Evolutionary conservation across 768 basidiomycete genomes (phyloP).

Genomic region (Paxillus rubicundulus): DNA sequence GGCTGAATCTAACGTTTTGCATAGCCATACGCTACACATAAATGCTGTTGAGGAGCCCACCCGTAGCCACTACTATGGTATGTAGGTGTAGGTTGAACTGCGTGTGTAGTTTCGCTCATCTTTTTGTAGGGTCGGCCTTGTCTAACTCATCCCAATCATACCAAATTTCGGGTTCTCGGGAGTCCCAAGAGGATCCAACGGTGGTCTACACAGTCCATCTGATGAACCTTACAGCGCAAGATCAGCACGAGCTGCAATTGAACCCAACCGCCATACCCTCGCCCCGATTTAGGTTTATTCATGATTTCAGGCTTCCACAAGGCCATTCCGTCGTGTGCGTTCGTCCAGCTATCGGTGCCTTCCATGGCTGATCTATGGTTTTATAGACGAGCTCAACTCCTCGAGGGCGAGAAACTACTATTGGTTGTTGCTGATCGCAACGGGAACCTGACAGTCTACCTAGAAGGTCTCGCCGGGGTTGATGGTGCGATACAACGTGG

Average conservation of each 20-base stretch:
- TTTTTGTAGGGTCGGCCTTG: neutral
- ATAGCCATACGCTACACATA: slow-evolving; percentile 8
- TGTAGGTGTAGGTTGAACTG: neutral
- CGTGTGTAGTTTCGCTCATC: neutral
- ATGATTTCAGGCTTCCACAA: slow-evolving; percentile 18
- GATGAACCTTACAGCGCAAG: slow-evolving; percentile 29
- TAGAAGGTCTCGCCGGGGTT: slow-evolving; percentile 35
- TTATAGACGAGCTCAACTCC: slow-evolving; percentile 38
- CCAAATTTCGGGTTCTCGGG: neutral
- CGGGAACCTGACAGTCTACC: slow-evolving; percentile 37
- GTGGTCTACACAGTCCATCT: slow-evolving; percentile 20
- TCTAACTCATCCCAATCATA: neutral
- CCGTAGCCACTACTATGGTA: neutral
- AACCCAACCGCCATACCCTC: slow-evolving; percentile 21
- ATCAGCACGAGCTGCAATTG: slow-evolving; percentile 26
- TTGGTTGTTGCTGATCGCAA: slow-evolving; percentile 38
- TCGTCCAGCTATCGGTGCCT: neutral
- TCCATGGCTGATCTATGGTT: neutral
- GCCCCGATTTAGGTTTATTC: slow-evolving; percentile 14
- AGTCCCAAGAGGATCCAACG: slow-evolving; percentile 14
- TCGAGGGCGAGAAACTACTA: slow-evolving; percentile 40
- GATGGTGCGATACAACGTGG: slow-evolving; percentile 28
- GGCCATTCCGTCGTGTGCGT: slow-evolving; percentile 21
- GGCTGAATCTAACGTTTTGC: neutral
- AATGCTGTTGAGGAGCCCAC: neutral